phyloP scores from a whole-genome alignment of 2,329 filamentous ascomycete genomes.

The Fusarium veterinarium region DNA sequence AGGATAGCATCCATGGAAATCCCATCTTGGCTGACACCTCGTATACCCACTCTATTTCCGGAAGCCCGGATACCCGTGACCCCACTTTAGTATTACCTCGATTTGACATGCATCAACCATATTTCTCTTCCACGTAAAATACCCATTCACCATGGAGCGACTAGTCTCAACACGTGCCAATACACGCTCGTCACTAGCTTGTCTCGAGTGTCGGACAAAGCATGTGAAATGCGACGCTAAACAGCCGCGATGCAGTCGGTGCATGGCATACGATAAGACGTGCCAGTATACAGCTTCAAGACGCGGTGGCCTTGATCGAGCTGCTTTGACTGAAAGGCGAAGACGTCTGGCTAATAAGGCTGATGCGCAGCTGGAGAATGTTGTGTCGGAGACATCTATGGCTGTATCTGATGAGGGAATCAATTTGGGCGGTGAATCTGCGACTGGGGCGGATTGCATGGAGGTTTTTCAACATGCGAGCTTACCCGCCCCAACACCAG shows the following conservation, averaged over 20 bases:
- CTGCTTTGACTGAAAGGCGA: conserved; percentile 43
- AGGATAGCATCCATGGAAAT: too few relatives aligned
- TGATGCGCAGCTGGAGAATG: accelerated
- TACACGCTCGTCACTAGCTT: conserved; percentile 54
- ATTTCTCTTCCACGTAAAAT: neutral
- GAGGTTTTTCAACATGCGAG: neutral
- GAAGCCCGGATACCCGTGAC: neutral
- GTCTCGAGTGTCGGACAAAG: conserved; percentile 61
- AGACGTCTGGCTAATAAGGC: conserved; percentile 35
- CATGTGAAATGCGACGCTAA: conserved; percentile 66
- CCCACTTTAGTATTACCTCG: neutral
- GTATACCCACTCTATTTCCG: neutral
- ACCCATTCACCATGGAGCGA: neutral
- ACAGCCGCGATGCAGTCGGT: conserved; percentile 59
- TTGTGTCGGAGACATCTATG: accelerated
- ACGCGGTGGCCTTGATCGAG: conserved; percentile 55
- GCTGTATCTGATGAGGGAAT: accelerated
- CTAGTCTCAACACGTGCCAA: neutral
- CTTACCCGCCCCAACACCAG: neutral
- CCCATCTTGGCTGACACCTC: accelerated
- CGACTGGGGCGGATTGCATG: neutral
- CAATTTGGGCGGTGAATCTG: neutral
- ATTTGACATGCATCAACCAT: neutral
- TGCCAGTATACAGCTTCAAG: conserved; percentile 65
- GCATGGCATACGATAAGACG: conserved; percentile 54